Conservation (phyloP, 139 green algal species). For the Coelastrella sp. region DNA sequence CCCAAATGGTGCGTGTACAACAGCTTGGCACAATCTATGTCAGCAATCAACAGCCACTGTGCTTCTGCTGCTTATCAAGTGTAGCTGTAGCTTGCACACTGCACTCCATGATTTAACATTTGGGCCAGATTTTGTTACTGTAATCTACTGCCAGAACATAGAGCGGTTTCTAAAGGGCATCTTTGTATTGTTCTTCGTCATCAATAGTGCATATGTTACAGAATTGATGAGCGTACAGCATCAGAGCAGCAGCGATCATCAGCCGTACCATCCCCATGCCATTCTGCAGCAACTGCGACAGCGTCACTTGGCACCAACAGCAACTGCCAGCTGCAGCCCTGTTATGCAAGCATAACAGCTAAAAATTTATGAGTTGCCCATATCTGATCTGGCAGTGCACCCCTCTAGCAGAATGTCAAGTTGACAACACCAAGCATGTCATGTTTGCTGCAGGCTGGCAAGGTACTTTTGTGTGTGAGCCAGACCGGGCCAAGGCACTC, state of each 20-base stretch:
- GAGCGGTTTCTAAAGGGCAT: too few species aligned
- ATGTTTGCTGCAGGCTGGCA: slow-evolving; percentile 35
- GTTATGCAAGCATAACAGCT: not conserved
- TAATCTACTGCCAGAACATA: not conserved
- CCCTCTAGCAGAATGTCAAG: too few species aligned
- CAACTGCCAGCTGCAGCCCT: not conserved
- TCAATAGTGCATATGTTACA: not conserved
- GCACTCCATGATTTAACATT: too few species aligned
- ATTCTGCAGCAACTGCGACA: not conserved
- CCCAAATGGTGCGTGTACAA: slow-evolving; percentile 25
- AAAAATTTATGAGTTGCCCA: not conserved
- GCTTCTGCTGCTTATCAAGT: not conserved
- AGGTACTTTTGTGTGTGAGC: slow-evolving; percentile 52
- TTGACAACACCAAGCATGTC: not conserved
- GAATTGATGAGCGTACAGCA: not conserved
- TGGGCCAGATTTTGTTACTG: not conserved
- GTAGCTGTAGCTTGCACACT: not conserved
- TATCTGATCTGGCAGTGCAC: not conserved
- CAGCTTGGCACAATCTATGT: not conserved
- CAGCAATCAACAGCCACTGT: not conserved
- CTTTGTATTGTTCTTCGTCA: not conserved
- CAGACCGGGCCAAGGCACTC: slow-evolving; percentile 47
- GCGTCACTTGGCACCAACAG: not conserved
- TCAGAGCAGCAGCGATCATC: not conserved
- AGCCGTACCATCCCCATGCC: not conserved